Evolutionary conservation across 805 yeast genomes (phyloP), one percentile per base, ranked within the genome.

Genomic region (Saccharomycodes ludwigii): DNA sequence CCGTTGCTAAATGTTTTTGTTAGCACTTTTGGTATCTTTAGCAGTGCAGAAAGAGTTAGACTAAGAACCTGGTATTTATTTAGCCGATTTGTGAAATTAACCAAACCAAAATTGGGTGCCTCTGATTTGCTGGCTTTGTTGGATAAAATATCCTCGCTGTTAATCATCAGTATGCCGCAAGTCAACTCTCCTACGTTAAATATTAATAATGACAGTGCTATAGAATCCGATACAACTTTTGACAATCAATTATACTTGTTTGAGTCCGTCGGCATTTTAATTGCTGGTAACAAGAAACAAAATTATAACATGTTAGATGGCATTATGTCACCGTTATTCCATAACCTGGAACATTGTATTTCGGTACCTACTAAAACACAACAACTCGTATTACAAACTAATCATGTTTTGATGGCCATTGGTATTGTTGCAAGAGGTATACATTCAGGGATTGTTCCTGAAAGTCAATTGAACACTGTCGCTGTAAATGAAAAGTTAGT

Each of bases 341-440:
- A 67, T 4, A 76, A 71, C 37, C 60, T 86, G 40, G 86, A 84
- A 50, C 59, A 60, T 15, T 74, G 84, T 45, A 71, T 83, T 21
- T 59, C 67, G 13, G 52, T 61, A 4, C 61, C 56, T 33, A 52
- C 56, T 18, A 54, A 54, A 35, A 63, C 62, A 18, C 59, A 65
- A 22, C 61, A 64, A 25, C 46, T 67, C 21, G 65, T 77, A 2
- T 55, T 82, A 27, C 91, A 83, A 49, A 77, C 84, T 3, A 95
- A 91, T 52, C 96, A 88, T 50, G 68, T 76, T 21, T 58, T 91
- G 30, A 72, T 83, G 73, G 86, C 95, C 0, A 71, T 88, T 27
- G 96, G 95, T 27, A 83, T 95, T 0, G 67, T 86, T 46, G 78
- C 85, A 3, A 72, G 91, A 50, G 97, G 97, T 4, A 73, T 80